Base-by-base conservation (phyloP, 140 eudicot species). In the Stevia rebaudiana region DNA sequence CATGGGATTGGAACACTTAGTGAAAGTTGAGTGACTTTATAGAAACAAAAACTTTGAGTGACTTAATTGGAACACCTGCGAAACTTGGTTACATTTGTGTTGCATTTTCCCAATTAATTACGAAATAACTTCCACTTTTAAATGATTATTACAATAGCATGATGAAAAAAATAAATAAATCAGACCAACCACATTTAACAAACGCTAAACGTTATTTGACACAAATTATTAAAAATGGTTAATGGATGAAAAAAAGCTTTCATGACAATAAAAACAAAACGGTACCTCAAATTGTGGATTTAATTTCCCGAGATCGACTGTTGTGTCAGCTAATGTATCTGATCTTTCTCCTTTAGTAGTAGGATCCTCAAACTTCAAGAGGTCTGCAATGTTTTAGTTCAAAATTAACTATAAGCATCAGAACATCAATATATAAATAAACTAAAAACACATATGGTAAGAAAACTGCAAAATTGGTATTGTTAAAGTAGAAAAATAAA, bases 261-360 rank as follows among this genome's bases (percentile, higher is more conserved):
- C 42, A 56, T 55, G 56, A 74, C 58, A 56, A 15, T 15, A 16
- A 65, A 47, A 37, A 37, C 54, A 49, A 51, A 40, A 44, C 12
- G 39, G 54, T 77, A 90, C 97, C 95, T 86, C 78, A 28, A 23
- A 54, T 25, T 37, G 71, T 37, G 80, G 61, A 77, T 77, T 65
- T 50, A 67, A 17, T 56, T 72, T 76, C 49, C 59, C 76, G 6
- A 63, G 74, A 56, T 71, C 74, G 53, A 41, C 69, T 51, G 59
- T 71, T 16, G 80, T 51, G 61, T 79, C 82, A 61, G 16, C 70
- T 67, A 54, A 47, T 6, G 65, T 63, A 60, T 77, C 80, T 19
- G 80, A 39, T 39, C 58, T 76, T 68, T 80, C 86, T 43, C 66
- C 83, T 61, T 54, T 75, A 75, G 42, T 61, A 65, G 74, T 71